Conservation (phyloP, 1,139 yeast genomes). For the Eremothecium coryli region DNA sequence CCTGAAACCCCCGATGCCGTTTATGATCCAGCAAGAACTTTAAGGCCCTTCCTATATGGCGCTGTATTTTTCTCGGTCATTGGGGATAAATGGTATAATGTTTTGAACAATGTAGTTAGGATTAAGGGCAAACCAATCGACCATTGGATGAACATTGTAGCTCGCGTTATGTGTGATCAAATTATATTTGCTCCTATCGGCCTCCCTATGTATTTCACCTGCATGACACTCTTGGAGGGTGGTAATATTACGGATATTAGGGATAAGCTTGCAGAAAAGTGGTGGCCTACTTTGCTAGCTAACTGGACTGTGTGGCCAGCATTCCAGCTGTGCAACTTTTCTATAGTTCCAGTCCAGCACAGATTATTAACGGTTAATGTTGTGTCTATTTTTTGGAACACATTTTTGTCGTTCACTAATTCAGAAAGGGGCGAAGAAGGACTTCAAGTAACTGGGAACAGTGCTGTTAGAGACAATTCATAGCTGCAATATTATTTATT, state of each 20-base stretch:
- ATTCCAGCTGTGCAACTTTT: constrained; percentile 65
- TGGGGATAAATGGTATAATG: constrained; percentile 61
- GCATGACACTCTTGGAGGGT: constrained; percentile 61
- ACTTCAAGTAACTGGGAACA: too few species aligned
- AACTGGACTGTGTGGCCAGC: constrained; percentile 89
- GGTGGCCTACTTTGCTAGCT: constrained; percentile 52
- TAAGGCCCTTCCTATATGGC: constrained; percentile 66
- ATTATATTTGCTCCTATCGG: constrained; percentile 66
- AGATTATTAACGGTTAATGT: constrained; percentile 62
- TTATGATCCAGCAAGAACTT: constrained; percentile 43
- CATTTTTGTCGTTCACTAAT: constrained; percentile 56
- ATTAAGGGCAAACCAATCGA: constrained; percentile 22
- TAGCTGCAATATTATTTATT: too few species aligned
- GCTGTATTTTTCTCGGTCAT: constrained; percentile 68
- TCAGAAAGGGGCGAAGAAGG: constrained; percentile 16
- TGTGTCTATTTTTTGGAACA: constrained; percentile 77
- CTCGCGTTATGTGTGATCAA: constrained; percentile 65
- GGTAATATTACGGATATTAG: constrained; percentile 32
- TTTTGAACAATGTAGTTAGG: constrained; percentile 40
- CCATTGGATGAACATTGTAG: constrained; percentile 30
- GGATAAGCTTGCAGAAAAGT: constrained; percentile 39
- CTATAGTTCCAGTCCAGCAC: constrained; percentile 58
- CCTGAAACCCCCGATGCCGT: constrained; percentile 28
- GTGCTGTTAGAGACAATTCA: too few species aligned
- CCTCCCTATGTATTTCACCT: constrained; percentile 56